A percentile compares a stretch with the other conserved stretches of the same genome.
These are phyloP conservation scores for Striga hermonthica DNA, from an alignment of 305 asterid species.

Conservation along the genomic window DNA sequence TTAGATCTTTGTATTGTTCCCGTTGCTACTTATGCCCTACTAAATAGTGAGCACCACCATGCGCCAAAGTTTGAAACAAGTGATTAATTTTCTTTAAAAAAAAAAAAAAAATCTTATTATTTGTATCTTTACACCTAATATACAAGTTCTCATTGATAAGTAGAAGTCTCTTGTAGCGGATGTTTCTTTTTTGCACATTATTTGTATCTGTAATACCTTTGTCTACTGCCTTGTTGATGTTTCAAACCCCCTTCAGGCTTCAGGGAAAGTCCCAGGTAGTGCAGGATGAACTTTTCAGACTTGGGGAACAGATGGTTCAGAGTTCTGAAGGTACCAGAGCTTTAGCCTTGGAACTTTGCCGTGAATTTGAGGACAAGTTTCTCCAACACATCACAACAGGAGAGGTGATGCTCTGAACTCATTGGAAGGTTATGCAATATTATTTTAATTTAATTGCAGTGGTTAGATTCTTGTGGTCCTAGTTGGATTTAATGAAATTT, in stretches of 20 bases:
- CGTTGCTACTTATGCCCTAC: neutral
- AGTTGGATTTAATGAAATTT: neutral
- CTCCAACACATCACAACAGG: slow-evolving; percentile 95
- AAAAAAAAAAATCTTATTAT: too few relatives aligned
- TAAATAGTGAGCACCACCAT: neutral
- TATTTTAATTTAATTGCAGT: neutral
- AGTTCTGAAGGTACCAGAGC: slow-evolving; percentile 96
- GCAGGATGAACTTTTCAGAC: slow-evolving; percentile 89
- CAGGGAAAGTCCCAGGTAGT: slow-evolving; percentile 94
- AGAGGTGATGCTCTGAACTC: slow-evolving; percentile 59
- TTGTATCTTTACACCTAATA: neutral
- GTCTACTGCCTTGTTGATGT: slow-evolving; percentile 6
- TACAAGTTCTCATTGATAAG: neutral
- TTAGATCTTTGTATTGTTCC: neutral
- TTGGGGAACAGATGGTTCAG: slow-evolving; percentile 94
- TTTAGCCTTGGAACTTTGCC: slow-evolving; percentile 96
- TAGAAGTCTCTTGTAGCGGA: neutral
- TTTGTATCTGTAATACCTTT: slow-evolving; percentile 3
- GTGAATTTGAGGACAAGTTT: slow-evolving; percentile 99
- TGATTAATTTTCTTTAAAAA: too few relatives aligned
- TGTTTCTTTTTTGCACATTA: neutral
- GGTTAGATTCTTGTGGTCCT: slow-evolving; percentile 1
- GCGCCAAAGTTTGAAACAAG: neutral
- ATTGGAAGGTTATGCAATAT: slow-evolving; percentile 6
- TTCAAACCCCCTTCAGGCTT: slow-evolving; percentile 37